Percentiles rank a stretch among this genome's conserved stretches.
Conservation (phyloP, 495 filamentous ascomycete species). For the Xylaria telfairii region DNA sequence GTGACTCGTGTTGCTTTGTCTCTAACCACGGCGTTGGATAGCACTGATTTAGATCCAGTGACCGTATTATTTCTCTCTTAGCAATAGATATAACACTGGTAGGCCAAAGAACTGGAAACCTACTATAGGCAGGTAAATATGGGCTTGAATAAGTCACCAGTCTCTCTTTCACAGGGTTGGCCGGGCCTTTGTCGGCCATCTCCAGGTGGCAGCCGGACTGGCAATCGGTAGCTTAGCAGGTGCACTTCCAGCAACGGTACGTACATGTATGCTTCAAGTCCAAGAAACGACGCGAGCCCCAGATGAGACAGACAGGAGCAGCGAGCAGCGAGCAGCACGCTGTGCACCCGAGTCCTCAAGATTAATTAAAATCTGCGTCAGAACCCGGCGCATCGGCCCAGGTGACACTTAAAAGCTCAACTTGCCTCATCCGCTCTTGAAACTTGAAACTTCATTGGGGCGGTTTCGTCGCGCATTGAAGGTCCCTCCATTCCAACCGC, state of each 20-base stretch:
- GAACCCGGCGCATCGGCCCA: not conserved
- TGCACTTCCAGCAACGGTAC: conserved; percentile 6
- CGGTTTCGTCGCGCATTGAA: conserved; percentile 2
- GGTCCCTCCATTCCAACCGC: not conserved
- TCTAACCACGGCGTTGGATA: not conserved
- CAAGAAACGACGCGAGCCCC: not conserved
- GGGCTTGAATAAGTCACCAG: not conserved
- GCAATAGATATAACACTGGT: not conserved
- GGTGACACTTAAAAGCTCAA: not conserved
- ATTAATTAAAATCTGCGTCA: not conserved
- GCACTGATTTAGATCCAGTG: not conserved
- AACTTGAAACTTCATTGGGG: not conserved
- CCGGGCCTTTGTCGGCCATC: conserved; percentile 15
- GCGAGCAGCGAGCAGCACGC: too few species aligned
- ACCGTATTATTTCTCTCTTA: not conserved
- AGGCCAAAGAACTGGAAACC: not conserved
- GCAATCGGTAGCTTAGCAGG: not conserved
- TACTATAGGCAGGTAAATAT: not conserved
- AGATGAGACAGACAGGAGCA: not conserved
- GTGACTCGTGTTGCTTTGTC: not conserved
- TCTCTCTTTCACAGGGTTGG: not conserved
- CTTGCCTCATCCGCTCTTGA: not conserved
- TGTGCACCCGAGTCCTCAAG: not conserved
- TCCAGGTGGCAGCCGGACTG: not conserved
- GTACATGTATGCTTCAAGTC: not conserved